Conservation (phyloP, 2,329 filamentous ascomycete genomes). For the Verticillium isaacii region DNA sequence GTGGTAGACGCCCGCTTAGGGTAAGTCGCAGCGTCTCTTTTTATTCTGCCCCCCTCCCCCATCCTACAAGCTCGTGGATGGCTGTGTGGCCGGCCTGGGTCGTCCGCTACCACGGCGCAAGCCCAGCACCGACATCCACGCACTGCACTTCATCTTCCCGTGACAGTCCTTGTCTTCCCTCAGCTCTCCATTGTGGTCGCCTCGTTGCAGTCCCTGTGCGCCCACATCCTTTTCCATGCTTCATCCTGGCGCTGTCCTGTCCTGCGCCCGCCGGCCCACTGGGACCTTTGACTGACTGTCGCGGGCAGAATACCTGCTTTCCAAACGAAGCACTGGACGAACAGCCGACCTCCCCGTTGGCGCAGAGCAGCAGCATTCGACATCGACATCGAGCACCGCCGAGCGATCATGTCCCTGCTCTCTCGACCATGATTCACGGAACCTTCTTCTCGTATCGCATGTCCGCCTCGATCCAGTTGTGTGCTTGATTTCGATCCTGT, state of each 20-base stretch:
- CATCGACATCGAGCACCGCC: constrained; percentile 11
- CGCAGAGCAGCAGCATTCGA: constrained; percentile 1
- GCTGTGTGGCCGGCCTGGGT: not conserved
- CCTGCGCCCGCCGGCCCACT: not conserved
- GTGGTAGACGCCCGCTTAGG: not conserved
- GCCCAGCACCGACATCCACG: constrained; percentile 7
- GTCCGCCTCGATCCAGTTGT: constrained; percentile 50
- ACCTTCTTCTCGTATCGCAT: constrained; percentile 40
- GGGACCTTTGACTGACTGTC: not conserved
- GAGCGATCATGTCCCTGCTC: constrained; percentile 29
- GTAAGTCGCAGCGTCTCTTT: not conserved
- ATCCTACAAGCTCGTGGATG: not conserved
- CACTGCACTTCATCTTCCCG: constrained; percentile 3
- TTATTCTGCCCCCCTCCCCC: not conserved
- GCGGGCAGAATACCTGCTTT: not conserved
- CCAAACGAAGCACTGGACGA: constrained; percentile 2
- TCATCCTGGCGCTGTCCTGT: not conserved
- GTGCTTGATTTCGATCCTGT: constrained; percentile 41
- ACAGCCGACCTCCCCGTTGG: constrained; percentile 3
- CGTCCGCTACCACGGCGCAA: not conserved
- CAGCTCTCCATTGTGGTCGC: constrained; percentile 5
- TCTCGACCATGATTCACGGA: constrained; percentile 52
- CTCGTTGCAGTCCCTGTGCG: constrained; percentile 6
- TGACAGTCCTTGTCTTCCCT: constrained; percentile 7
- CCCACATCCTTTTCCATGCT: not conserved